A percentile compares a stretch with the other conserved stretches of the same genome.
Evolutionary conservation across 257 asterid species (phyloP).

Genomic region (Marsdenia floribunda): DNA sequence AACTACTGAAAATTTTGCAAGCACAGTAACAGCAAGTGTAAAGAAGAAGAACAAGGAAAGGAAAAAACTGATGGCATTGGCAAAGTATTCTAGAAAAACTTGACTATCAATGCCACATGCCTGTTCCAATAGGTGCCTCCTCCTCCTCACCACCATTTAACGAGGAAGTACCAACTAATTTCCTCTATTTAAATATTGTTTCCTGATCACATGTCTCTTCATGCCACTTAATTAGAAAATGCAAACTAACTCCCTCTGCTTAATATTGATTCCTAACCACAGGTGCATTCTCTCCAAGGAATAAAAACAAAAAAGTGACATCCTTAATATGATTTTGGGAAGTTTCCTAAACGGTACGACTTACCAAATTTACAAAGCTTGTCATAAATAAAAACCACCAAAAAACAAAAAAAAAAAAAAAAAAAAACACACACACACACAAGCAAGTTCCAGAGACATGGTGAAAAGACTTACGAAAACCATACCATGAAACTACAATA

Average conservation of each 20-base stretch:
- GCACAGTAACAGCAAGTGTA: not conserved
- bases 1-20: not conserved
- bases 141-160: not conserved
- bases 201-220: not conserved
- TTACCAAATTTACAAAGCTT: not conserved
- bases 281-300: not conserved
- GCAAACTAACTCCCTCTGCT: not conserved
- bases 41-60: not conserved
- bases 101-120: not conserved
- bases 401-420: not conserved
- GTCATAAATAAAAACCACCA: not conserved
- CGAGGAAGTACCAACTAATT: too few relatives aligned
- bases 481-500: not conserved
- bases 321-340: not conserved
- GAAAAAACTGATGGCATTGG: not conserved
- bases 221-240: not conserved
- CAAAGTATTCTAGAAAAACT: not conserved
- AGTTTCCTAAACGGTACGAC: not conserved
- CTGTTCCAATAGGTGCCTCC: not conserved
- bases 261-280: not conserved
- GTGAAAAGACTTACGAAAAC: not conserved
- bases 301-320: not conserved
- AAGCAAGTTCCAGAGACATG: not conserved
- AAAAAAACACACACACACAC: too few relatives aligned
- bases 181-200: too few relatives aligned